phyloP scores from a whole-genome alignment of 805 yeast genomes.

The Komagataella phaffii region DNA sequence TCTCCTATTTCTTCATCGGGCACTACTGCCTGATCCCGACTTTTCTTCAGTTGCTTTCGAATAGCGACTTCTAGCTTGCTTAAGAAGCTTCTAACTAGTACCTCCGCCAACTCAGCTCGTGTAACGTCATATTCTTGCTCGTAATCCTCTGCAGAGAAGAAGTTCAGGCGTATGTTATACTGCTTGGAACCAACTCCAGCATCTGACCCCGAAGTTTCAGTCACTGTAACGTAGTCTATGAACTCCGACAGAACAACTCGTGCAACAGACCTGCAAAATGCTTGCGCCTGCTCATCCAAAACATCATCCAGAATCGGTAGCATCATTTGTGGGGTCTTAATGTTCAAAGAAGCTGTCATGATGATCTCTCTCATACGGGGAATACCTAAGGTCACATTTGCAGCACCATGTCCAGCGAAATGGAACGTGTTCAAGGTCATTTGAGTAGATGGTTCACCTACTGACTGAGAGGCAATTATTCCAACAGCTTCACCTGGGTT shows the following conservation, averaged over 20 bases:
- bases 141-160: constrained; percentile 69
- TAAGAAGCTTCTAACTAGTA: constrained; percentile 55
- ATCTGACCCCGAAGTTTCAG: constrained; percentile 71
- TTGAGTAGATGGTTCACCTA: constrained; percentile 99
- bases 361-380: constrained; percentile 99
- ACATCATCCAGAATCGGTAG: constrained; percentile 76
- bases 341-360: constrained; percentile 94
- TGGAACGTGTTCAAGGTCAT: constrained; percentile 97
- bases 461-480: constrained; percentile 93
- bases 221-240: constrained; percentile 70
- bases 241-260: constrained; percentile 79
- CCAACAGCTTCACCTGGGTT: constrained; percentile 98
- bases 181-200: constrained; percentile 41
- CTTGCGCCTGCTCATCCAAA: constrained; percentile 75
- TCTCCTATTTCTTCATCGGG: constrained; percentile 46
- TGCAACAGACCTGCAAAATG: constrained; percentile 84
- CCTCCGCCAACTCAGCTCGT: constrained; percentile 62
- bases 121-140: constrained; percentile 80
- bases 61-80: constrained; percentile 58
- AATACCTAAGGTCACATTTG: constrained; percentile 97
- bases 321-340: constrained; percentile 98
- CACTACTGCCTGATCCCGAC: constrained; percentile 38
- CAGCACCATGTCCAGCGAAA: constrained; percentile 99
- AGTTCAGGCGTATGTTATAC: constrained; percentile 60
- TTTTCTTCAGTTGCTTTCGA: constrained; percentile 63